Conservation (phyloP, 352 stramenopile genomes). For the Thraustotheca clavata region DNA sequence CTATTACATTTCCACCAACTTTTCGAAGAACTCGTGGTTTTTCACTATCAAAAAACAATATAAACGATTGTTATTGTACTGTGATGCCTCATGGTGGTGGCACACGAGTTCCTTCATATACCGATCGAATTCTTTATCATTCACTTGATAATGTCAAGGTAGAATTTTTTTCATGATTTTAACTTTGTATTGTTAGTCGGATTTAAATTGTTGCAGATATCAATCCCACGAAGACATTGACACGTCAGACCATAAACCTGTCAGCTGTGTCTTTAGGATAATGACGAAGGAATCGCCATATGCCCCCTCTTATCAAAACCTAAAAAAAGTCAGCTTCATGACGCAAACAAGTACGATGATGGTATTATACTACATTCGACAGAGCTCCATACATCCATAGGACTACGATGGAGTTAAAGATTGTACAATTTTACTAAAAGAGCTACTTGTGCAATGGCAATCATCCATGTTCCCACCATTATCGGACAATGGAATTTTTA, state of each 20-base stretch:
- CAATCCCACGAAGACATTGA: constrained; percentile 64
- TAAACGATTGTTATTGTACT: constrained; percentile 42
- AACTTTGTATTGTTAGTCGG: background rate
- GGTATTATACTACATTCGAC: too few relatives aligned
- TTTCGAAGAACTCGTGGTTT: constrained; percentile 66
- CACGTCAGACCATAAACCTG: constrained; percentile 78
- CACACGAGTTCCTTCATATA: constrained; percentile 83
- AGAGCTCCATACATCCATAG: background rate
- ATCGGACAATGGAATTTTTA: background rate
- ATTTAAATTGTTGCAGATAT: constrained; percentile 63
- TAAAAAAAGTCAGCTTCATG: background rate
- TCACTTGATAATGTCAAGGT: constrained; percentile 37
- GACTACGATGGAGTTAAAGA: constrained; percentile 1
- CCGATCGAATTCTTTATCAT: constrained; percentile 74
- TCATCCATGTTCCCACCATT: background rate
- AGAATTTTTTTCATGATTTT: background rate
- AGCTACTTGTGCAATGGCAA: background rate
- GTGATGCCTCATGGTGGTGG: constrained; percentile 39
- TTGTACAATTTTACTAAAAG: background rate
- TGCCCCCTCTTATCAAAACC: background rate
- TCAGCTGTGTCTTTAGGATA: constrained; percentile 56
- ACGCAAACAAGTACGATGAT: background rate
- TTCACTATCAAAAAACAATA: constrained; percentile 22
- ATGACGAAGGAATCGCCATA: background rate
- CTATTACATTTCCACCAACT: constrained; percentile 70